A percentile compares a stretch with the other conserved stretches of the same genome.
Evolutionary conservation across 2,329 filamentous ascomycete genomes (phyloP).

Genomic region (Stagonosporopsis cucurbitacearum): DNA sequence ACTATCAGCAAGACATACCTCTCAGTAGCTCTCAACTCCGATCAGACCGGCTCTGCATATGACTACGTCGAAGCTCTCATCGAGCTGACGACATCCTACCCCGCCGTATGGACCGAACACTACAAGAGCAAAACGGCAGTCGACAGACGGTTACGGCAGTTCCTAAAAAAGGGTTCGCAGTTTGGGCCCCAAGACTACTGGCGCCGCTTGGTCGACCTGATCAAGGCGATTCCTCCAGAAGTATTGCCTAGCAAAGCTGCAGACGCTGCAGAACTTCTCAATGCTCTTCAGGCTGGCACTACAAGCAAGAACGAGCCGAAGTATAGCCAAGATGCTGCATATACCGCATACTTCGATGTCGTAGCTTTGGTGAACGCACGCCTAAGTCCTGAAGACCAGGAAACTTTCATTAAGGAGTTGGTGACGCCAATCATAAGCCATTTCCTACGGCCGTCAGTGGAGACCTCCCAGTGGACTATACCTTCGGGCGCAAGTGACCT

Average conservation of each 20-base stretch:
- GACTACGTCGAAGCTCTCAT: conserved; percentile 73
- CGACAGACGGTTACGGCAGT: conserved; percentile 68
- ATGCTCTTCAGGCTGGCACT: conserved; percentile 74
- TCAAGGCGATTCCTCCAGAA: conserved; percentile 63
- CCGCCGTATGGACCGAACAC: conserved; percentile 75
- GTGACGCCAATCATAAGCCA: conserved; percentile 61
- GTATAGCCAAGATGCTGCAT: conserved; percentile 71
- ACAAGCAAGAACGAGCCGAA: conserved; percentile 76
- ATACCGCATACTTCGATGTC: conserved; percentile 75
- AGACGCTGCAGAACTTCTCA: conserved; percentile 67
- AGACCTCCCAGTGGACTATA: conserved; percentile 59
- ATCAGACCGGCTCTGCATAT: conserved; percentile 75
- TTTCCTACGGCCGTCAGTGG: conserved; percentile 57
- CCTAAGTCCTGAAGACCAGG: conserved; percentile 53
- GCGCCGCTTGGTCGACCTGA: conserved; percentile 68
- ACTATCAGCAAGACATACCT: conserved; percentile 73
- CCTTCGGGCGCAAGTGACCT: conserved; percentile 50
- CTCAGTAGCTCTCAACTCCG: conserved; percentile 73
- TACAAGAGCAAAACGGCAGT: conserved; percentile 65
- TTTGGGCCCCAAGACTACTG: conserved; percentile 76
- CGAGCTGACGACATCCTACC: conserved; percentile 67
- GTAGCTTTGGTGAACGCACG: conserved; percentile 56
- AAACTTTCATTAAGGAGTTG: conserved; percentile 54
- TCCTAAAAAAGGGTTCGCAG: conserved; percentile 85
- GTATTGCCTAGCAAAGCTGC: conserved; percentile 62